Evolutionary conservation across 768 basidiomycete species (phyloP).

Genomic region (Psilocybe tampanensis): DNA sequence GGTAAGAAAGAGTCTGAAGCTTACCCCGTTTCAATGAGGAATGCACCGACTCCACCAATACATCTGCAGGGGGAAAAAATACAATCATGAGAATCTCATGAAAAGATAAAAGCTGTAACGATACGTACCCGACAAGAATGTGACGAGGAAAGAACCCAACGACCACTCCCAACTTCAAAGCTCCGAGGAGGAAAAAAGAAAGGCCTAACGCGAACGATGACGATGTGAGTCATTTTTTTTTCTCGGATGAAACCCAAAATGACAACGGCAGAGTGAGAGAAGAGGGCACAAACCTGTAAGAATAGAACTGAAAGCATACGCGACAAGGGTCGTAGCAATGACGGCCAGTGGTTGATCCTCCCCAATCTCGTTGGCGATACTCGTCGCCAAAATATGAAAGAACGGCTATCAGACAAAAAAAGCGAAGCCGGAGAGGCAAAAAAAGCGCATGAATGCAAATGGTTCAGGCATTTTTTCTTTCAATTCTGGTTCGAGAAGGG

Average conservation of each 20-base stretch:
- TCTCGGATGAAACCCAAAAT: no score
- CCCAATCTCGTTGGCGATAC: conserved; percentile 73
- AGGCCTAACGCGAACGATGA: conserved; percentile 51
- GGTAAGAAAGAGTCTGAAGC: conserved; percentile 15
- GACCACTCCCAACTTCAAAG: conserved; percentile 78
- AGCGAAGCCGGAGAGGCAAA: no score
- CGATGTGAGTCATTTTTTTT: conserved; percentile 3
- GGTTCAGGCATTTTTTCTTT: neutral
- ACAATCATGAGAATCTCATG: neutral
- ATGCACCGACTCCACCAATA: conserved; percentile 96
- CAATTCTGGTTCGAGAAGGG: conserved; percentile 1
- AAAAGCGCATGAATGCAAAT: neutral
- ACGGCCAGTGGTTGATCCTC: conserved; percentile 68
- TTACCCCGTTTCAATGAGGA: conserved; percentile 88
- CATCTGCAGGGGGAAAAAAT: conserved; percentile 45
- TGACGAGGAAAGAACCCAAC: conserved; percentile 97
- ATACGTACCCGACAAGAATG: conserved; percentile 86
- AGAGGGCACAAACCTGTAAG: conserved; percentile 74
- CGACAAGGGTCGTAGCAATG: conserved; percentile 90
- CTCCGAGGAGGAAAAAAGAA: conserved; percentile 85
- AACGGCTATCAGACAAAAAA: conserved; percentile 63
- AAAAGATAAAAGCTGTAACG: conserved; percentile 1
- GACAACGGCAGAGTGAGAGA: neutral
- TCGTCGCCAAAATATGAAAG: conserved; percentile 87
- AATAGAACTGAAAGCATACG: conserved; percentile 85